Evolutionary conservation across 306 rosid species (phyloP).

Genomic region (Myrica gale): DNA sequence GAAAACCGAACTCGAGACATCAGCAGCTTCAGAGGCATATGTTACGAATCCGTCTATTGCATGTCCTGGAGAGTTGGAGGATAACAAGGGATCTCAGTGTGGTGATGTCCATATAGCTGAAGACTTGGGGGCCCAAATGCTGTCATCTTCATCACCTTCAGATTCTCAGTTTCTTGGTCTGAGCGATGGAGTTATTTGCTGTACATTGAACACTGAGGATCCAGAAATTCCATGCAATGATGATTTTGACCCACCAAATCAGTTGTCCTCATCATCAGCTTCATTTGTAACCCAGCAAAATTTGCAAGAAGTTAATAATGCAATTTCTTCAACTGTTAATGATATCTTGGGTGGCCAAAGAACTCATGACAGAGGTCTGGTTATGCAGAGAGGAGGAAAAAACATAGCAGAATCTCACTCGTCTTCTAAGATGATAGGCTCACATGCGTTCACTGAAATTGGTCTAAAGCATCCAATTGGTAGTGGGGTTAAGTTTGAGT

Average conservation of each 20-base stretch:
- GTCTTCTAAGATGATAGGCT: constrained; percentile 46
- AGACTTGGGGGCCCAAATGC: constrained; percentile 38
- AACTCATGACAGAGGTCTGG: constrained; percentile 36
- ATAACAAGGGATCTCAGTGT: constrained; percentile 31
- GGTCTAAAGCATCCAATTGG: constrained; percentile 28
- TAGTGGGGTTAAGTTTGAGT: constrained; percentile 41
- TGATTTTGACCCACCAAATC: constrained; percentile 61
- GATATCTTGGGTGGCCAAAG: constrained; percentile 42
- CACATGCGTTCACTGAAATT: constrained; percentile 35
- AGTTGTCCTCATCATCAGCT: constrained; percentile 36
- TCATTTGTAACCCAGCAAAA: constrained; percentile 25
- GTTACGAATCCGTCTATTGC: constrained; percentile 33
- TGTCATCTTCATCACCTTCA: constrained; percentile 45
- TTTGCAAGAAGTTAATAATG: constrained; percentile 34
- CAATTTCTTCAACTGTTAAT: constrained; percentile 40
- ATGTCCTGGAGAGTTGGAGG: constrained; percentile 43
- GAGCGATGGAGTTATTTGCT: constrained; percentile 45
- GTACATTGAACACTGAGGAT: constrained; percentile 67
- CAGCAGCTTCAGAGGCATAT: constrained; percentile 36
- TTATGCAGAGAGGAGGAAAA: constrained; percentile 47
- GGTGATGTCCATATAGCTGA: constrained; percentile 36
- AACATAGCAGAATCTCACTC: constrained; percentile 37
- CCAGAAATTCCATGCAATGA: constrained; percentile 79
- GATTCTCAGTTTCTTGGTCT: constrained; percentile 51
- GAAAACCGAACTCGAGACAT: constrained; percentile 37